These are phyloP conservation scores for Malus hybrid DNA, from an alignment of 331 rosid species.

Conservation along the genomic window DNA sequence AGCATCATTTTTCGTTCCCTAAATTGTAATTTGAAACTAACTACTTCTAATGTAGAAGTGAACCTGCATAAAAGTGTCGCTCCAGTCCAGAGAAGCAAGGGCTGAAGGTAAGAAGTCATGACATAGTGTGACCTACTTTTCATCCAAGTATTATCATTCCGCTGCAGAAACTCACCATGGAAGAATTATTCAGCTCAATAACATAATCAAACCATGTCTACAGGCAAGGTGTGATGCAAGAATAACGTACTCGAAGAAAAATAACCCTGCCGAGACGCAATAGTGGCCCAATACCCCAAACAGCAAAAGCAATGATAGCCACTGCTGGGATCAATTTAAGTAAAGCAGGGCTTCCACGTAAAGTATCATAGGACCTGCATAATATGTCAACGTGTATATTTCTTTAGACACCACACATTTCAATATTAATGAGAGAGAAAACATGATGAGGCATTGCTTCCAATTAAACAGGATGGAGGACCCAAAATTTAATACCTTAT, in stretches of 20 bases:
- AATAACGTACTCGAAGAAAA: conserved; percentile 54
- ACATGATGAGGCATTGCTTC: neutral
- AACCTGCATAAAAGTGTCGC: conserved; percentile 86
- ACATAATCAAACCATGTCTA: conserved; percentile 10
- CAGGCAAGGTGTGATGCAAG: conserved; percentile 7
- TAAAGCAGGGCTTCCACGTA: conserved; percentile 48
- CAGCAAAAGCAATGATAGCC: conserved; percentile 80
- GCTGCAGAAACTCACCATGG: conserved; percentile 38
- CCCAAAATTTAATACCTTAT: neutral
- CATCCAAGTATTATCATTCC: conserved; percentile 72
- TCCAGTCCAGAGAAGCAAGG: conserved; percentile 83
- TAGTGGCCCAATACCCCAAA: conserved; percentile 81
- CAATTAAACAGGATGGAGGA: neutral
- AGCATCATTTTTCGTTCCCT: neutral
- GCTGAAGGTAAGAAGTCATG: conserved; percentile 71
- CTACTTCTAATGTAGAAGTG: neutral
- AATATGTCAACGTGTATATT: neutral
- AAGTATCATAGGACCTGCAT: conserved; percentile 59
- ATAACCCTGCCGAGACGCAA: conserved; percentile 60
- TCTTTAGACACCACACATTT: neutral
- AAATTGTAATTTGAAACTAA: neutral
- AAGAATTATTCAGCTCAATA: conserved; percentile 13
- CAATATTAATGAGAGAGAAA: neutral
- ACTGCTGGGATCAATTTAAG: conserved; percentile 65
- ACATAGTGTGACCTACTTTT: conserved; percentile 55